Base-by-base conservation (phyloP, 768 basidiomycete genomes). In the Panellus pusillus region DNA sequence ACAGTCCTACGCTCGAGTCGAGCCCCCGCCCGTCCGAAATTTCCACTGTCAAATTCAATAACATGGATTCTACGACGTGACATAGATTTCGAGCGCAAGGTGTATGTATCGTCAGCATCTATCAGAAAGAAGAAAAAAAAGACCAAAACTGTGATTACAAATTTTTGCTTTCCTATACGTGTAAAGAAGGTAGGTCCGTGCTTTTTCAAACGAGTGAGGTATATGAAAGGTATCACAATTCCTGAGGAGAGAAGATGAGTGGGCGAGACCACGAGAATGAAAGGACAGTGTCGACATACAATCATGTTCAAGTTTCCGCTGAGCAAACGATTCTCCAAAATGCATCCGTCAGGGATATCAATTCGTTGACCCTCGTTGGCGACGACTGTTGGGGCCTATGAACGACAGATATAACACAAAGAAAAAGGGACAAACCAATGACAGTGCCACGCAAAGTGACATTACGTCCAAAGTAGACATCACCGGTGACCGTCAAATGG, bases 401-500 rank as follows among this genome's bases (percentile, higher is more conserved):
- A 45, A 24, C 39, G 20, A 18, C 39, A 2, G 17, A 1, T 13
- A 7, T 14, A 5, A 11, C 1, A 3, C 36, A 7, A 27, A 28
- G 9, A 39, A n/a, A 39, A 9, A 24, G 14, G 8, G 18, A 51
- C 50, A 12, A 1, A 57, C 55, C 87, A 55, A 91, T 87, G 52
- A 91, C 64, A 68, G 63, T 61, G n/a, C 59, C 59, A 36, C 59
- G 19, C 27, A 52, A 44, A 24, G 58, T 54, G 46, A 43, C 86
- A 64, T 89, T 91, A 55, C 88, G 84, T 17, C 93, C 93, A 69
- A 96, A 94, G 75, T 85, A 84, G 31, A 95, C 91, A 68, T 95
- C 91, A 44, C 92, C 93, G 38, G 90, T 86, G 41, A 97, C 92
- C 15, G 95, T 97, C 73, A 97, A 79, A 73, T 98, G 94, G 70